Percentiles rank a stretch among this genome's conserved stretches.
These are phyloP conservation scores for Leccinum huronense DNA, from an alignment of 1,284 basidiomycete genomes.

Conservation along the genomic window DNA sequence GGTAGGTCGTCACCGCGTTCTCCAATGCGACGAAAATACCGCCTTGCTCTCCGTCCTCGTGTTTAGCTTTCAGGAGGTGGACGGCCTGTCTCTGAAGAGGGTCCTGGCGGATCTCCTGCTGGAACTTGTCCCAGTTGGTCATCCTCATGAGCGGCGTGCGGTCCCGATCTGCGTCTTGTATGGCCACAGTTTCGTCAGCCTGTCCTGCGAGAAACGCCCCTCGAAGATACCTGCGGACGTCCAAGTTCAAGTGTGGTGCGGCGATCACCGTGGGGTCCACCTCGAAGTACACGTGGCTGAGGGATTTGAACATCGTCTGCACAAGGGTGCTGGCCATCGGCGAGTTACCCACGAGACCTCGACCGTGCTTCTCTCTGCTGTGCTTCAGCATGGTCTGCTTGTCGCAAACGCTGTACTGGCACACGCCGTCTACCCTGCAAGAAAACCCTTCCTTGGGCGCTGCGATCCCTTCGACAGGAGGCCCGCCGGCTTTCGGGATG, in stretches of 20 bases:
- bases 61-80: conserved; percentile 4
- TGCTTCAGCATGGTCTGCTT: neutral
- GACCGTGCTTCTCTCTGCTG: neutral
- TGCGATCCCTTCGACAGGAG: neutral
- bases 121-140: neutral
- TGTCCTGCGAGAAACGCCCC: neutral
- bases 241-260: neutral
- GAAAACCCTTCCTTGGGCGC: neutral
- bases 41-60: neutral
- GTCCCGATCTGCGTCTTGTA: neutral
- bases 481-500: neutral
- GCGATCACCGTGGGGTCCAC: neutral
- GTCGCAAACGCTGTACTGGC: neutral
- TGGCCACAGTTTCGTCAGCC: neutral
- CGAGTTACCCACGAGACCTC: neutral
- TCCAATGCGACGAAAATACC: conserved; percentile 8
- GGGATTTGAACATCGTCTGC: too few species aligned
- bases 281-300: neutral
- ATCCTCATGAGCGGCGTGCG: neutral
- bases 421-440: neutral
- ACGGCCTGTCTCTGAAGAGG: neutral
- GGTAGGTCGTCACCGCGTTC: neutral
- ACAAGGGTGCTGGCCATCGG: too few species aligned
- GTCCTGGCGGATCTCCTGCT: neutral
- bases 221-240: neutral